Conservation (phyloP, 345 rosid species). For the Melaleuca quinquenervia region DNA sequence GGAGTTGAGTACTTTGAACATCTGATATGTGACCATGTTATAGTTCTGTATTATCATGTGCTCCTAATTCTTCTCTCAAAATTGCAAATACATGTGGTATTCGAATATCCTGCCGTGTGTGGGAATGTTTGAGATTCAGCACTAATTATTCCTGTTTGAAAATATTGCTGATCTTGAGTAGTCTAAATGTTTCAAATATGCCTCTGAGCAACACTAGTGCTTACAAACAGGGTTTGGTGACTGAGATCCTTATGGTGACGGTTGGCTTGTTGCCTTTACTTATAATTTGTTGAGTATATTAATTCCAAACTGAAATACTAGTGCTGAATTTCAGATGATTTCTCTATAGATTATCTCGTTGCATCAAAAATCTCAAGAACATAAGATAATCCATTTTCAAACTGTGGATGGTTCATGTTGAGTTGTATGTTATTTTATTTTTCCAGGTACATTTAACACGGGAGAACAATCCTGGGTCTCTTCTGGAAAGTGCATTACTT, state of each 20-base stretch:
- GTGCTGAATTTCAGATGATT: background rate
- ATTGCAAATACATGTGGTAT: background rate
- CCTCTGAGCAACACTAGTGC: background rate
- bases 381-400: background rate
- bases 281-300: background rate
- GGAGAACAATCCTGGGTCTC: slow-evolving; percentile 62
- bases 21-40: background rate
- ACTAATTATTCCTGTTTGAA: background rate
- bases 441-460: slow-evolving; percentile 54
- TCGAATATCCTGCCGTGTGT: background rate
- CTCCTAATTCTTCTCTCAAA: background rate
- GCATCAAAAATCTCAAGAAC: background rate
- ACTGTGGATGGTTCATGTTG: background rate
- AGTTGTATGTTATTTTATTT: background rate
- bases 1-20: background rate
- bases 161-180: background rate
- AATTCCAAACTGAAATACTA: background rate
- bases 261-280: background rate
- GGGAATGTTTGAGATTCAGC: background rate
- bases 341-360: background rate
- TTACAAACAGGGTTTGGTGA: background rate
- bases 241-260: background rate
- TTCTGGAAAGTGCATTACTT: slow-evolving; percentile 62
- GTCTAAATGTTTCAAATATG: background rate
- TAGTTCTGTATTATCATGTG: background rate